phyloP scores from a whole-genome alignment of 192 early-diverging fungal genomes.

The Spinellus fusiger region DNA sequence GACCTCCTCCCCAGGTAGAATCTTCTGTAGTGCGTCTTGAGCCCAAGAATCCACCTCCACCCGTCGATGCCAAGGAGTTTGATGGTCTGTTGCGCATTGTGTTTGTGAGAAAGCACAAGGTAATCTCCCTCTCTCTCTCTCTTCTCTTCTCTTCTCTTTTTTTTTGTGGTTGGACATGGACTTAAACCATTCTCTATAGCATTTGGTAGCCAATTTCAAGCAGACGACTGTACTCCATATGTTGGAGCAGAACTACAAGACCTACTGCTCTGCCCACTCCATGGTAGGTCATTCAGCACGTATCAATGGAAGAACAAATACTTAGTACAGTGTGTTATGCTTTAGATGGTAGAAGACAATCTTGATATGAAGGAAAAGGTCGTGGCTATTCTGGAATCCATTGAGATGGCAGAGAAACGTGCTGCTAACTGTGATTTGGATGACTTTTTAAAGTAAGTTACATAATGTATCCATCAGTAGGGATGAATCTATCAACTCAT shows the following conservation, averaged over 20 bases:
- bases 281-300: slow-evolving; percentile 33
- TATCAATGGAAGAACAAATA: not conserved
- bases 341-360: slow-evolving; percentile 66
- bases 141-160: too few species aligned
- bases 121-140: too few species aligned
- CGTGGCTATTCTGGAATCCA: slow-evolving; percentile 61
- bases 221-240: slow-evolving; percentile 79
- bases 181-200: slow-evolving; percentile 38
- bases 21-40: slow-evolving; percentile 93
- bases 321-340: not conserved
- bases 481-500: not conserved
- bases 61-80: slow-evolving; percentile 93
- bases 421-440: slow-evolving; percentile 91
- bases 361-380: slow-evolving; percentile 86
- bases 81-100: slow-evolving; percentile 92
- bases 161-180: too few species aligned
- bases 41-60: slow-evolving; percentile 89
- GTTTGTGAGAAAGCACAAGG: slow-evolving; percentile 92
- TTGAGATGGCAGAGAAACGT: slow-evolving; percentile 66
- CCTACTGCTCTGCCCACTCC: slow-evolving; percentile 78
- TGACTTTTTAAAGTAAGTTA: slow-evolving; percentile 84
- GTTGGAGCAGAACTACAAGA: slow-evolving; percentile 96
- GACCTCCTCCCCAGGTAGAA: slow-evolving; percentile 96
- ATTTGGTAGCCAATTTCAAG: slow-evolving; percentile 86
- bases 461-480: too few species aligned